phyloP scores from a whole-genome alignment of 805 yeast genomes.

The Schizosaccharomyces lindneri region DNA sequence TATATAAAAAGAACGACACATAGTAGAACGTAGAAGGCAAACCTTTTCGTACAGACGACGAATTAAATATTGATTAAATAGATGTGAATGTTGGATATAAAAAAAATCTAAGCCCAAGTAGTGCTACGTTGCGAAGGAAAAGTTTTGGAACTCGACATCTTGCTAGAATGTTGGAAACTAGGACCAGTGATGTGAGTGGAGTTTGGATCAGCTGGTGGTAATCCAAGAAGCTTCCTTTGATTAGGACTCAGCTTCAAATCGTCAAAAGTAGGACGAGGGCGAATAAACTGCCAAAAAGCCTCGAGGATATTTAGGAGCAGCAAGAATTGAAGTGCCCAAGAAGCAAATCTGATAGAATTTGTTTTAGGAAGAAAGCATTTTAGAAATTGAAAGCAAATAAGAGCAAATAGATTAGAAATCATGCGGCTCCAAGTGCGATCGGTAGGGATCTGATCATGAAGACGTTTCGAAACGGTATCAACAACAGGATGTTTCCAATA shows the following conservation, averaged over 20 bases:
- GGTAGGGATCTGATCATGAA: neutral
- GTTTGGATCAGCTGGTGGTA: neutral
- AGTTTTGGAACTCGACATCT: too few species aligned
- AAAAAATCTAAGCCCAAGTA: neutral
- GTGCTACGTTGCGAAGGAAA: neutral
- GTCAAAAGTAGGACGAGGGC: neutral
- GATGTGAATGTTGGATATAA: too few species aligned
- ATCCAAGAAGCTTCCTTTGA: neutral
- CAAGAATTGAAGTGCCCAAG: neutral
- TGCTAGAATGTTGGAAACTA: neutral
- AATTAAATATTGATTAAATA: too few species aligned
- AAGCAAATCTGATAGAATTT: neutral
- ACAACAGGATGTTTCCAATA: neutral
- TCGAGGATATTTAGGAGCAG: neutral
- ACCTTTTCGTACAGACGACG: too few species aligned
- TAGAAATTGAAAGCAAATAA: neutral
- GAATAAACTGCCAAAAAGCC: constrained; percentile 1
- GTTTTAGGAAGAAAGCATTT: neutral
- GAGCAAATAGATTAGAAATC: neutral
- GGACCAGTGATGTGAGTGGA: neutral
- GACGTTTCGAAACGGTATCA: neutral
- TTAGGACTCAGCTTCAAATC: neutral
- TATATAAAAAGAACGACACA: too few species aligned
- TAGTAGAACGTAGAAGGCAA: too few species aligned
- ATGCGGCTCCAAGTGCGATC: neutral